Base-by-base conservation (phyloP, 2,329 filamentous ascomycete species). In the Bertia moriformis region DNA sequence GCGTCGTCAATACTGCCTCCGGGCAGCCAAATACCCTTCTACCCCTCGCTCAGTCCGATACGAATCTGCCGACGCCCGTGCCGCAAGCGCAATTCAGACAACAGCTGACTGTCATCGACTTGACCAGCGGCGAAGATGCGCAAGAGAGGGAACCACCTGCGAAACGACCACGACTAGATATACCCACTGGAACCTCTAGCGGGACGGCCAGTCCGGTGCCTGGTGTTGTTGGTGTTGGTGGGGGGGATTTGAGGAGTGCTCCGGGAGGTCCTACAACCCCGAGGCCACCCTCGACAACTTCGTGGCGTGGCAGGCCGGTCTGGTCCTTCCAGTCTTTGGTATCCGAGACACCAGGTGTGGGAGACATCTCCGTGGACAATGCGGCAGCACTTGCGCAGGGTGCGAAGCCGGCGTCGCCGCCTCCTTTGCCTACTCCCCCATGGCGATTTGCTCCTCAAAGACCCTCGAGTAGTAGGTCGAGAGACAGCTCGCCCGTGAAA, bases 301-400 rank as follows among this genome's bases (percentile, higher is more conserved):
- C 53, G 14, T 55, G 50, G 52, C 51, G 54, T 37, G 53, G 51
- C 36, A 51, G 58, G 14, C 58, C 58, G n/a, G 46, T 50, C 18
- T 61, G 56, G 55, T 60, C 56, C 4, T 60, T 61, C 38, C 51
- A 58, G 35, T 52, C 56, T 3, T 45, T 57, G 39, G 43, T 59
- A 38, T 51, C 54, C 19, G 57, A 59, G 40, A 45, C 17, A 10
- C 15, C 52, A 4, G 48, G 51, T n/a, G 48, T 38, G 35, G 50
- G 46, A 20, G 50, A 48, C 15, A 32, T 40, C 4, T 43, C 44
- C n/a, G 45, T 43, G n/a, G 50, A 47, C 14, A 49, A 48, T 46
- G 38, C 43, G 40, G 43, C 39, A 27, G 45, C 38, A 39, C 50
- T 38, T 17, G 46, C 45, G 35, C 49, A 47, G 32, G 45, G 44